Percentiles rank a stretch among this genome's conserved stretches.
Conservation (phyloP, 768 basidiomycete genomes). For the Xerocomellus intermedius region DNA sequence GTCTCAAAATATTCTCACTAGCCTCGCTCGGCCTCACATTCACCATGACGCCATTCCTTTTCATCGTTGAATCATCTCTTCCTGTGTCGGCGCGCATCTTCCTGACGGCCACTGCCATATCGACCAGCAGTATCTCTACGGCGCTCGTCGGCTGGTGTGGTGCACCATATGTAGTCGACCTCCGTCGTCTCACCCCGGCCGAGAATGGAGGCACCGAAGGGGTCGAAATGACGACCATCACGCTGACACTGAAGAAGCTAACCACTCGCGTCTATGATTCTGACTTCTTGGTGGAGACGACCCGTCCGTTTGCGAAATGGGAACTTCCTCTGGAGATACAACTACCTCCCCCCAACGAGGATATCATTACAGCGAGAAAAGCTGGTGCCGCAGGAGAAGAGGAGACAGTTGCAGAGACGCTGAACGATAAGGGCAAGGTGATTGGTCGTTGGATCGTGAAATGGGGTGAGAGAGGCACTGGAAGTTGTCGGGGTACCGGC, state of each 20-base stretch:
- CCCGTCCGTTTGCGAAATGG: conserved; percentile 77
- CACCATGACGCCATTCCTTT: conserved; percentile 75
- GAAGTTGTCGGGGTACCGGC: conserved; percentile 63
- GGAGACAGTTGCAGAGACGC: conserved; percentile 81
- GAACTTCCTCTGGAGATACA: conserved; percentile 60
- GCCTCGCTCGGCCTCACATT: conserved; percentile 69
- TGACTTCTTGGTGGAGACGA: conserved; percentile 63
- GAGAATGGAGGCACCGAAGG: conserved; percentile 47
- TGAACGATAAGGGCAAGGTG: conserved; percentile 54
- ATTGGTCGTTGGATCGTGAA: conserved; percentile 77
- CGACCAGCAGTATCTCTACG: conserved; percentile 73
- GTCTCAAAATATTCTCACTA: conserved; percentile 81
- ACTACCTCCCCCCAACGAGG: conserved; percentile 39
- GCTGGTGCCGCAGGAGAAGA: conserved; percentile 48
- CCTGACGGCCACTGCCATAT: conserved; percentile 67
- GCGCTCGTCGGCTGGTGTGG: conserved; percentile 70
- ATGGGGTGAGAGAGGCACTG: conserved; percentile 67
- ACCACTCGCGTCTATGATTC: conserved; percentile 75
- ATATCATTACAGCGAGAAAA: conserved; percentile 30
- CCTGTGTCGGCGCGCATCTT: conserved; percentile 66
- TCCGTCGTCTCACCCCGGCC: conserved; percentile 51
- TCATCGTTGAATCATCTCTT: conserved; percentile 75
- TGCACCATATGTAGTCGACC: conserved; percentile 67
- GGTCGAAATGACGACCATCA: conserved; percentile 69
- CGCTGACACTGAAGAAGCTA: conserved; percentile 55